These are phyloP conservation scores for Mycena galopus DNA, from an alignment of 768 basidiomycete species.

Conservation along the genomic window DNA sequence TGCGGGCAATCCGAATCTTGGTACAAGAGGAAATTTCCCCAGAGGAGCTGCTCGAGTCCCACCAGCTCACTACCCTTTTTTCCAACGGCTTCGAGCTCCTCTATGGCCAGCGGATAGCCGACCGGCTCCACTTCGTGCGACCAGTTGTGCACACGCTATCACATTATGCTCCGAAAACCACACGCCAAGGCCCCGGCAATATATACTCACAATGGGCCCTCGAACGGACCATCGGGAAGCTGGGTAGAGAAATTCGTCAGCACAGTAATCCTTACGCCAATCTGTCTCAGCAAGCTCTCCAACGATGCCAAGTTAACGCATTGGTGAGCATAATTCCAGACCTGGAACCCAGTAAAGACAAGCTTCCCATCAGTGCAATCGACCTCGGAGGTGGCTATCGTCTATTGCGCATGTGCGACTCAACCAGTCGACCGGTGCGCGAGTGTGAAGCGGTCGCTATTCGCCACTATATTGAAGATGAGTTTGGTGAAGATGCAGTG, in stretches of 20 bases:
- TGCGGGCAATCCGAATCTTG: constrained; percentile 39
- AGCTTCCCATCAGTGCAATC: constrained; percentile 1
- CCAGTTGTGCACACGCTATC: constrained; percentile 31
- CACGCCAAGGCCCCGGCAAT: constrained; percentile 28
- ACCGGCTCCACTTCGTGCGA: constrained; percentile 36
- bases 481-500: no score
- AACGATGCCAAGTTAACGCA: constrained; percentile 35
- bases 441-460: no score
- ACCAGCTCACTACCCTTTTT: neutral
- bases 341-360: constrained; percentile 14
- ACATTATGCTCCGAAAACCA: constrained; percentile 28
- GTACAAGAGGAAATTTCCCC: no score
- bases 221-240: constrained; percentile 35
- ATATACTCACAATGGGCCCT: no score
- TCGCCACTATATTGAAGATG: no score
- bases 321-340: constrained; percentile 15
- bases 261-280: constrained; percentile 36
- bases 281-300: constrained; percentile 30
- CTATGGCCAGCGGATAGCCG: constrained; percentile 26
- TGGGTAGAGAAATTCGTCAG: constrained; percentile 29
- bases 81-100: constrained; percentile 32
- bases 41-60: no score
- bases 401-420: no score
- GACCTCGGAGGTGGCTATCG: constrained; percentile 29
- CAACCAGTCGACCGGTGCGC: no score